Conservation (phyloP, 495 filamentous ascomycete species). For the Astrothelium macrocarpum region DNA sequence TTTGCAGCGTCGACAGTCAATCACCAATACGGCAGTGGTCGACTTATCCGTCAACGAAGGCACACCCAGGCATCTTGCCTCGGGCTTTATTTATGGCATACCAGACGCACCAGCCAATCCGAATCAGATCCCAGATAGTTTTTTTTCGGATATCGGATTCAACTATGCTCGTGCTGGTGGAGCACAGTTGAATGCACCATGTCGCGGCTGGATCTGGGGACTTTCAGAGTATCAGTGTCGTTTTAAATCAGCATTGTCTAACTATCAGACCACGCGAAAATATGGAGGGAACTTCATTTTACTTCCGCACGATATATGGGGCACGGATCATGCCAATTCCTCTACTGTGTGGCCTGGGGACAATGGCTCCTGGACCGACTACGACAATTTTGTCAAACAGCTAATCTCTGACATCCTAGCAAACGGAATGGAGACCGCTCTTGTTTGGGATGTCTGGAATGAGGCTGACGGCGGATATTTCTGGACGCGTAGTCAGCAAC, state of each 20-base stretch:
- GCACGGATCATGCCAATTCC: conserved; percentile 26
- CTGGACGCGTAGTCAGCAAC: conserved; percentile 28
- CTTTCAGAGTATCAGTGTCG: conserved; percentile 30
- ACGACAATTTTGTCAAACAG: conserved; percentile 30
- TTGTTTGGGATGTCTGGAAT: conserved; percentile 38
- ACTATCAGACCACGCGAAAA: conserved; percentile 32
- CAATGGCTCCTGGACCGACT: conserved; percentile 33
- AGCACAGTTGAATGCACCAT: conserved; percentile 26
- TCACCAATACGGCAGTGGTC: conserved; percentile 7
- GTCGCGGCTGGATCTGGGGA: conserved; percentile 31
- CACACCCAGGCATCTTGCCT: conserved; percentile 13
- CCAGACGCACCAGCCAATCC: conserved; percentile 15
- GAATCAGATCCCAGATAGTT: conserved; percentile 21
- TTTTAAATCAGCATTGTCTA: conserved; percentile 32
- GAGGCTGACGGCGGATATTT: conserved; percentile 36
- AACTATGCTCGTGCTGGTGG: conserved; percentile 31
- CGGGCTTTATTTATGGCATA: conserved; percentile 24
- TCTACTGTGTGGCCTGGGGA: conserved; percentile 32
- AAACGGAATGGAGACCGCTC: conserved; percentile 26
- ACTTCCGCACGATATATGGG: conserved; percentile 38
- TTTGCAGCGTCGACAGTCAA: neutral
- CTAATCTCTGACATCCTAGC: conserved; percentile 29
- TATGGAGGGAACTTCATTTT: conserved; percentile 34
- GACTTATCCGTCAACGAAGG: conserved; percentile 9
- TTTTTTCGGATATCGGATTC: conserved; percentile 27